Conservation (phyloP, 768 basidiomycete genomes). For the Collybia sp. region DNA sequence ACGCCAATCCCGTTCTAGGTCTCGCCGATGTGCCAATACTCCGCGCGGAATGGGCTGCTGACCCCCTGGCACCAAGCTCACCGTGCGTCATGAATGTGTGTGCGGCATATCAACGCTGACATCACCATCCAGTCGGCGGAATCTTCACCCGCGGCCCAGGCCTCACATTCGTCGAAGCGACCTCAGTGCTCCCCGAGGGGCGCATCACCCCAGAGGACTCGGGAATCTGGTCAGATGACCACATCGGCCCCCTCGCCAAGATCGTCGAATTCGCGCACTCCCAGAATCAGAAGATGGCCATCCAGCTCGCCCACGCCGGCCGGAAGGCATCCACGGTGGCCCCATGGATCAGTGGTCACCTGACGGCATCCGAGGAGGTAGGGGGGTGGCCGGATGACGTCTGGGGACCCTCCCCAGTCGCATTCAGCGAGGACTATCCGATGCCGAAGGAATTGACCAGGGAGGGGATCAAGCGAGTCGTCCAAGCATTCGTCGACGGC, state of each 20-base stretch:
- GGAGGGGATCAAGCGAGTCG: constrained; percentile 49
- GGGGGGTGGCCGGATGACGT: constrained; percentile 31
- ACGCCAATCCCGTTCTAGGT: constrained; percentile 19
- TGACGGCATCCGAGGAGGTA: constrained; percentile 1
- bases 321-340: constrained; percentile 49
- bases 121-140: constrained; percentile 34
- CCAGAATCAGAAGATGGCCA: constrained; percentile 48
- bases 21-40: constrained; percentile 42
- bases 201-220: constrained; percentile 59
- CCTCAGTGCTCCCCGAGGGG: constrained; percentile 48
- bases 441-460: constrained; percentile 47
- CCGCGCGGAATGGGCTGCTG: constrained; percentile 33
- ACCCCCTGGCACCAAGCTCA: constrained; percentile 42
- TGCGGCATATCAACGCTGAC: background rate
- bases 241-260: constrained; percentile 15
- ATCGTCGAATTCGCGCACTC: constrained; percentile 43
- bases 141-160: constrained; percentile 50
- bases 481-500: constrained; percentile 47
- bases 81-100: constrained; percentile 9
- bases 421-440: constrained; percentile 35
- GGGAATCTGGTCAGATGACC: constrained; percentile 56
- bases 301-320: constrained; percentile 60
- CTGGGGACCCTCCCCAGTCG: constrained; percentile 47
- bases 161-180: constrained; percentile 58
- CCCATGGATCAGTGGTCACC: constrained; percentile 38